phyloP scores from a whole-genome alignment of 2,329 filamentous ascomycete genomes.

The Aspergillus pseudotamarii region DNA sequence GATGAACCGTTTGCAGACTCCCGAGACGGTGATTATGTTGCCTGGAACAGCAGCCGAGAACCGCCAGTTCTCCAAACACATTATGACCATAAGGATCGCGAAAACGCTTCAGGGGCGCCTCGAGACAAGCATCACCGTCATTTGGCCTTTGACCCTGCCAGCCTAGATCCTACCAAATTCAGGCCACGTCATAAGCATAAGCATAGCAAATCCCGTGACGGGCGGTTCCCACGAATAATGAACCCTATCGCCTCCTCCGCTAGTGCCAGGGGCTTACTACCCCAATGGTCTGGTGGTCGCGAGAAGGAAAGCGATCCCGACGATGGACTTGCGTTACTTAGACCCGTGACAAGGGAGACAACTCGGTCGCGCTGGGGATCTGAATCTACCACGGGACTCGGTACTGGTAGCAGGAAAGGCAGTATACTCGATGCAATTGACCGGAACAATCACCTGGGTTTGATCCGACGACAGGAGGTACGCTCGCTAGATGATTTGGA shows the following conservation, averaged over 20 bases:
- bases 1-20: constrained; percentile 21
- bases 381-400: constrained; percentile 31
- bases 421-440: constrained; percentile 32
- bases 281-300: constrained; percentile 31
- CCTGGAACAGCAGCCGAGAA: not conserved
- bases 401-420: constrained; percentile 29
- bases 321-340: constrained; percentile 32
- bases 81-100: constrained; percentile 11
- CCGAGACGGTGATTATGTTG: constrained; percentile 10
- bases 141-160: constrained; percentile 23
- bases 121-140: constrained; percentile 22
- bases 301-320: constrained; percentile 37
- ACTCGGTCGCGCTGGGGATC: constrained; percentile 38
- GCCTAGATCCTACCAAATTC: constrained; percentile 13
- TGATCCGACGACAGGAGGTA: constrained; percentile 33
- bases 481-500: constrained; percentile 40
- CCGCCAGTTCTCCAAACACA: constrained; percentile 14
- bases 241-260: constrained; percentile 34
- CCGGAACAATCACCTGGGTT: constrained; percentile 29
- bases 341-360: constrained; percentile 34
- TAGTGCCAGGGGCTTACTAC: constrained; percentile 33
- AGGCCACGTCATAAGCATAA: constrained; percentile 28
- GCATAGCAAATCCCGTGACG: constrained; percentile 35
- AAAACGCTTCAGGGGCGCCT: constrained; percentile 2
- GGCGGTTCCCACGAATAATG: constrained; percentile 36